Evolutionary conservation across 441 rosid genomes (phyloP).

Genomic region (Aleurites moluccanus): DNA sequence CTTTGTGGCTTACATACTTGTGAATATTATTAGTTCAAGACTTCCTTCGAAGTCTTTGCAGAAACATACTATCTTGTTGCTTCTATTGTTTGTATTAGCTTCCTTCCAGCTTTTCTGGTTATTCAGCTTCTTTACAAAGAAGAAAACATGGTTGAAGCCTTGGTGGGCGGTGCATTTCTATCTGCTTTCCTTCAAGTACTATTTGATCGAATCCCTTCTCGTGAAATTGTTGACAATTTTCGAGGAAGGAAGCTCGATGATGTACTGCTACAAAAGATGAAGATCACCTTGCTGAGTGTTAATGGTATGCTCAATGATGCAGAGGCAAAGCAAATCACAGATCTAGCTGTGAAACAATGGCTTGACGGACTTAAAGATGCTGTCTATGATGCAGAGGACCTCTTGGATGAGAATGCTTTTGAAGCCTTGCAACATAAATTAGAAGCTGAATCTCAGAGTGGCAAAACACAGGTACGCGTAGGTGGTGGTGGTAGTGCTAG

Average conservation of each 20-base stretch:
- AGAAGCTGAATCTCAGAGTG: neutral
- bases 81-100: too few relatives aligned
- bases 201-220: neutral
- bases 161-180: slow-evolving; percentile 6
- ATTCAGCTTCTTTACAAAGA: neutral
- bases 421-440: neutral
- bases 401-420: slow-evolving; percentile 13
- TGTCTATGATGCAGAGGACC: slow-evolving; percentile 18
- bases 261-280: neutral
- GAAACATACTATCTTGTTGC: too few relatives aligned
- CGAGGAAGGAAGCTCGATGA: neutral
- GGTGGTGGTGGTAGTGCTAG: too few relatives aligned
- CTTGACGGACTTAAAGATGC: slow-evolving; percentile 20
- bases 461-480: too few relatives aligned
- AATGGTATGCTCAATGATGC: slow-evolving; percentile 13
- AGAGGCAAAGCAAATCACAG: slow-evolving; percentile 15
- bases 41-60: too few relatives aligned
- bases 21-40: too few relatives aligned
- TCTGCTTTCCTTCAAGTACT: slow-evolving; percentile 10
- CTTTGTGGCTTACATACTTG: too few relatives aligned
- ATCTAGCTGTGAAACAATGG: slow-evolving; percentile 3
- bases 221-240: neutral
- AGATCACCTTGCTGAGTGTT: neutral
- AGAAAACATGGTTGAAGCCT: neutral
- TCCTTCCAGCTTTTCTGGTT: too few relatives aligned